Conservation (phyloP, 2,329 filamentous ascomycete genomes). For the Xylaria sp. region DNA sequence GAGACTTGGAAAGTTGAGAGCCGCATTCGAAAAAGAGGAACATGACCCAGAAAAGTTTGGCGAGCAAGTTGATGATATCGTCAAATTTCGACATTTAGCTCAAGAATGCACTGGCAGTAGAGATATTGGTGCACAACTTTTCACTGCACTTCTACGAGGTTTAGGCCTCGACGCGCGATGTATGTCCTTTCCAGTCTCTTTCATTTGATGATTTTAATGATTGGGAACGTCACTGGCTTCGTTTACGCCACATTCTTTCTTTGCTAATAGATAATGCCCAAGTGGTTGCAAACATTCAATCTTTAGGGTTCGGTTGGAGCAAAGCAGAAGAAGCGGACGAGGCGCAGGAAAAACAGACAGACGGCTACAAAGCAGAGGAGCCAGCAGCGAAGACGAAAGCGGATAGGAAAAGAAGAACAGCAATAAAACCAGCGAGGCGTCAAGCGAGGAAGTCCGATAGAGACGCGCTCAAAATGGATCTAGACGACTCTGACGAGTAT, state of each 20-base stretch:
- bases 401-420: conserved; percentile 37
- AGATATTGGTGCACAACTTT: conserved; percentile 89
- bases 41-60: conserved; percentile 75
- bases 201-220: background rate
- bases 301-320: conserved; percentile 89
- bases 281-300: conserved; percentile 85
- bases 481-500: conserved; percentile 61
- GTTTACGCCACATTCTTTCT: background rate
- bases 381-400: conserved; percentile 54
- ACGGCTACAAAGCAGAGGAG: conserved; percentile 31
- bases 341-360: conserved; percentile 53
- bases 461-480: conserved; percentile 45
- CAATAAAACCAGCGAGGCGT: conserved; percentile 42
- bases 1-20: conserved; percentile 77
- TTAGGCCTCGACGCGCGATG: conserved; percentile 81
- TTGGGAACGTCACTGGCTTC: background rate
- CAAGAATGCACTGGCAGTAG: conserved; percentile 80
- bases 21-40: conserved; percentile 72
- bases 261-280: conserved; percentile 16
- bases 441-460: conserved; percentile 44
- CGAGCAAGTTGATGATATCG: conserved; percentile 75
- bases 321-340: conserved; percentile 81
- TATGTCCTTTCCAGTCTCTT: conserved; percentile 14
- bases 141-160: conserved; percentile 84
- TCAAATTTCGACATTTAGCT: conserved; percentile 76